phyloP scores from a whole-genome alignment of 352 stramenopile genomes.

The Saprolegnia diclina region DNA sequence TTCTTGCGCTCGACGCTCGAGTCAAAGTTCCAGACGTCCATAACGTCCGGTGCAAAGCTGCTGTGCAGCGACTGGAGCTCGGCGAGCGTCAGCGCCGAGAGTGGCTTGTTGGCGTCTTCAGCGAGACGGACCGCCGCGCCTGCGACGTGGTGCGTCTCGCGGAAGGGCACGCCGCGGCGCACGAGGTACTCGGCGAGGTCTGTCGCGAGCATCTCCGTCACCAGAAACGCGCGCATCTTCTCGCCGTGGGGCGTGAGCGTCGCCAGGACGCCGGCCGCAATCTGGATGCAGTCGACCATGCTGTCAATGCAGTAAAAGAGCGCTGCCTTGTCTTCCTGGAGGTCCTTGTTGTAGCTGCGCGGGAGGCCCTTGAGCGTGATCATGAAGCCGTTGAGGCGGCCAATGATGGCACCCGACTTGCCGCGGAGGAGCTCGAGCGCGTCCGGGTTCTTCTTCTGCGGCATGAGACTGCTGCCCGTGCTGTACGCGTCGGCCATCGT shows the following conservation, averaged over 20 bases:
- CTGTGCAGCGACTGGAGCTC: constrained; percentile 85
- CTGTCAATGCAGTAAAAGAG: constrained; percentile 97
- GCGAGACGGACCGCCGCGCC: constrained; percentile 89
- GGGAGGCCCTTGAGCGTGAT: constrained; percentile 96
- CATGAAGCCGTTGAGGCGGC: constrained; percentile 92
- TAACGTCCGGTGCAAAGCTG: constrained; percentile 86
- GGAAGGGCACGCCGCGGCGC: constrained; percentile 97
- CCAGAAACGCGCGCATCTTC: constrained; percentile 92
- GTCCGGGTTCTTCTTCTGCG: constrained; percentile 99
- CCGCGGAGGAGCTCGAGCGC: constrained; percentile 96
- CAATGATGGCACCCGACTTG: constrained; percentile 95
- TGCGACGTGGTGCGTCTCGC: constrained; percentile 99
- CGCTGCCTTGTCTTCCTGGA: constrained; percentile 98
- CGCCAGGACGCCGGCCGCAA: constrained; percentile 93
- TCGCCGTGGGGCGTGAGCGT: constrained; percentile 95
- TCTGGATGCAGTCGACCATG: constrained; percentile 95
- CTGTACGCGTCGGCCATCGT: constrained; percentile 97
- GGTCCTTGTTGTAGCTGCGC: constrained; percentile 99
- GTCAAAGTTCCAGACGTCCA: constrained; percentile 88
- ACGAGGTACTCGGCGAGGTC: constrained; percentile 99
- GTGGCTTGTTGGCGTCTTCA: constrained; percentile 80
- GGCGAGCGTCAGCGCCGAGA: constrained; percentile 85
- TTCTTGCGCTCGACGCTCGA: constrained; percentile 89
- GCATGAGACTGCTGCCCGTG: constrained; percentile 98
- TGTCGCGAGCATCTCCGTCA: constrained; percentile 98